These are phyloP conservation scores for Gaertneriomyces sp. DNA, from an alignment of 192 early-diverging fungal species.

Conservation along the genomic window DNA sequence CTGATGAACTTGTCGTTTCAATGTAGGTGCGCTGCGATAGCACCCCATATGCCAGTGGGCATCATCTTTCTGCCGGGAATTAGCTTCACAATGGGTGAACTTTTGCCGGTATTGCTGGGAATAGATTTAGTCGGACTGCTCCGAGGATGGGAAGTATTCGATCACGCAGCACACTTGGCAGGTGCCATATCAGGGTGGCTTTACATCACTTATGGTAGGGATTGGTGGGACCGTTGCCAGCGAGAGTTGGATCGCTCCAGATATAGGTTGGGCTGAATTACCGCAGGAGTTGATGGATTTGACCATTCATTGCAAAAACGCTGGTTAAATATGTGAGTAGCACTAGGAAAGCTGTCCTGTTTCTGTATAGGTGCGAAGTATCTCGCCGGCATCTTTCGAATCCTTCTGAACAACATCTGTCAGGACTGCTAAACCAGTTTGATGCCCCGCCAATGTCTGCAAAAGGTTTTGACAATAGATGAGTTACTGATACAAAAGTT, in stretches of 20 bases:
- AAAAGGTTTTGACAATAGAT: slow-evolving; percentile 28
- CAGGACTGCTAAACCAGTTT: slow-evolving; percentile 65
- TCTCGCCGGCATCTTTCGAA: slow-evolving; percentile 35
- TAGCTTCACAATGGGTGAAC: slow-evolving; percentile 51
- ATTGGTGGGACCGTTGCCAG: slow-evolving; percentile 27
- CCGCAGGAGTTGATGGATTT: no score
- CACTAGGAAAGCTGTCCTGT: neutral
- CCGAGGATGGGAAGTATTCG: slow-evolving; percentile 67
- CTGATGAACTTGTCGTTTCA: neutral
- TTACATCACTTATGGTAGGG: slow-evolving; percentile 24
- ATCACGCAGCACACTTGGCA: slow-evolving; percentile 57
- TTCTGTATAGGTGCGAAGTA: slow-evolving; percentile 34
- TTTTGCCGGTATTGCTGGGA: slow-evolving; percentile 65
- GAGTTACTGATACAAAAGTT: slow-evolving; percentile 23
- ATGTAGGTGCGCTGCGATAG: slow-evolving; percentile 6
- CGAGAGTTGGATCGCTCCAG: slow-evolving; percentile 10
- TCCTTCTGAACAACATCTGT: slow-evolving; percentile 66
- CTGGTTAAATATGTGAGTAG: no score
- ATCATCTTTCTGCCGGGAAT: slow-evolving; percentile 45
- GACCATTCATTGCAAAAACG: no score
- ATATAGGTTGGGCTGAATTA: no score
- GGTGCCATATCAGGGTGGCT: slow-evolving; percentile 33
- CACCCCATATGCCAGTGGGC: slow-evolving; percentile 24
- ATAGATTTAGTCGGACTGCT: slow-evolving; percentile 72
- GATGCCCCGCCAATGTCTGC: slow-evolving; percentile 52